These are phyloP conservation scores for Balakata baccata DNA, from an alignment of 345 rosid species.

Conservation along the genomic window DNA sequence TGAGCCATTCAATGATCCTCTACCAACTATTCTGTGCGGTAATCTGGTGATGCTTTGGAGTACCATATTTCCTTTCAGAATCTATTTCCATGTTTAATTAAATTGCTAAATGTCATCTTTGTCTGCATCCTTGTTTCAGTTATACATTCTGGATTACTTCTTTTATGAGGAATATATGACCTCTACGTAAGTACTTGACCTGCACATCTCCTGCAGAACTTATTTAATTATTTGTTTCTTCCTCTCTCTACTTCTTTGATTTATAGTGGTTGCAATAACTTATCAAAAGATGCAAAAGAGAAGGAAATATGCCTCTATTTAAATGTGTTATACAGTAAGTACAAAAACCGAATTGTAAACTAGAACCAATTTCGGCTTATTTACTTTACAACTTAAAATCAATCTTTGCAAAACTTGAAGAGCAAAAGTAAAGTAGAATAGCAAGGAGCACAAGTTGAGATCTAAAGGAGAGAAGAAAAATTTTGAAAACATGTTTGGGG, in stretches of 20 bases:
- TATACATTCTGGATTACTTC: constrained; percentile 79
- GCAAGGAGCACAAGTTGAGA: neutral
- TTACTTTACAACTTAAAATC: neutral
- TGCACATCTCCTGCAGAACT: constrained; percentile 9
- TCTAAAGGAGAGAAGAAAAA: neutral
- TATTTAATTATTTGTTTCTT: neutral
- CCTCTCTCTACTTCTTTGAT: neutral
- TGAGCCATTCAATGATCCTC: constrained; percentile 73
- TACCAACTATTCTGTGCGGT: constrained; percentile 77
- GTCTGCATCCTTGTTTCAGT: constrained; percentile 38
- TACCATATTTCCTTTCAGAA: neutral
- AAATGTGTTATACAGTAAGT: neutral
- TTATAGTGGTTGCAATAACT: neutral
- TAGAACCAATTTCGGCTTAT: neutral
- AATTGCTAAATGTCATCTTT: constrained; percentile 15
- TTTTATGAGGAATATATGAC: constrained; percentile 87
- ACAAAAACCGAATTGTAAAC: neutral
- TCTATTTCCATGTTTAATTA: constrained; percentile 1
- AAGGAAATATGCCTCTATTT: neutral
- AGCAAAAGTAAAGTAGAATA: neutral
- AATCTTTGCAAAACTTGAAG: neutral
- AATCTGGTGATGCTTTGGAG: constrained; percentile 28
- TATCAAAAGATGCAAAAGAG: neutral
- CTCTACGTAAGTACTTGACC: constrained; percentile 66
- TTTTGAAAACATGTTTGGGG: neutral